These are phyloP conservation scores for Brassica hybrid DNA, from an alignment of 441 rosid genomes.

Conservation along the genomic window DNA sequence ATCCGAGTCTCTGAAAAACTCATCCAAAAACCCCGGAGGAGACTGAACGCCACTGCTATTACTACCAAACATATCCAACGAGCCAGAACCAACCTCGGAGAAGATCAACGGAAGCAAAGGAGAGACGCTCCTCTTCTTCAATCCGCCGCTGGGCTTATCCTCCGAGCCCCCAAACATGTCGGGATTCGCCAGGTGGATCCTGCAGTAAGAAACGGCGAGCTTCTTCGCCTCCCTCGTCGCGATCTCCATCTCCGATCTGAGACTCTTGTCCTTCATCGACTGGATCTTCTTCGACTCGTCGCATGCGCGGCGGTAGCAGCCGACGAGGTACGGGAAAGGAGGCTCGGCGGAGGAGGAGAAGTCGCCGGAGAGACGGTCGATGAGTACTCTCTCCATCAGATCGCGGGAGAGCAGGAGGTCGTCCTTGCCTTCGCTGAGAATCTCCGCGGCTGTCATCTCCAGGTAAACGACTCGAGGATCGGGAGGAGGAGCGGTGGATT, in stretches of 20 bases:
- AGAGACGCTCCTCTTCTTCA: slow-evolving; percentile 50
- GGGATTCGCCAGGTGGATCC: slow-evolving; percentile 85
- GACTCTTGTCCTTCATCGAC: slow-evolving; percentile 77
- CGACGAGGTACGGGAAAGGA: slow-evolving; percentile 68
- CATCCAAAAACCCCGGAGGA: slow-evolving; percentile 90
- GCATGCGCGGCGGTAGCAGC: slow-evolving; percentile 76
- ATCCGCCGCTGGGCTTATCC: too few relatives aligned
- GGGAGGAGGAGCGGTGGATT: slow-evolving; percentile 22
- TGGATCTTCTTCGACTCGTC: slow-evolving; percentile 84
- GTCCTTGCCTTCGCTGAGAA: slow-evolving; percentile 89
- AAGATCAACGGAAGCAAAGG: slow-evolving; percentile 78
- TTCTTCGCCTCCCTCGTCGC: slow-evolving; percentile 70
- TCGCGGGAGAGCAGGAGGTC: slow-evolving; percentile 72
- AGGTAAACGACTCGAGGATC: slow-evolving; percentile 71
- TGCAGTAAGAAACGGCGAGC: slow-evolving; percentile 71
- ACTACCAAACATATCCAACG: slow-evolving; percentile 61
- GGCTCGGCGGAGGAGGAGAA: slow-evolving; percentile 62
- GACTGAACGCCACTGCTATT: slow-evolving; percentile 51
- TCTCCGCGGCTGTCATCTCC: slow-evolving; percentile 89
- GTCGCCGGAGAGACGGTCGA: slow-evolving; percentile 82
- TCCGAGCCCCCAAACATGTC: slow-evolving; percentile 53
- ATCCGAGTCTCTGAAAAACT: slow-evolving; percentile 80
- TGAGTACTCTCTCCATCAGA: slow-evolving; percentile 73
- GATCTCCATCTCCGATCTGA: slow-evolving; percentile 73
- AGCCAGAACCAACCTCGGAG: slow-evolving; percentile 56